phyloP scores from a whole-genome alignment of 352 stramenopile genomes.

The Phytophthora sansomeana region DNA sequence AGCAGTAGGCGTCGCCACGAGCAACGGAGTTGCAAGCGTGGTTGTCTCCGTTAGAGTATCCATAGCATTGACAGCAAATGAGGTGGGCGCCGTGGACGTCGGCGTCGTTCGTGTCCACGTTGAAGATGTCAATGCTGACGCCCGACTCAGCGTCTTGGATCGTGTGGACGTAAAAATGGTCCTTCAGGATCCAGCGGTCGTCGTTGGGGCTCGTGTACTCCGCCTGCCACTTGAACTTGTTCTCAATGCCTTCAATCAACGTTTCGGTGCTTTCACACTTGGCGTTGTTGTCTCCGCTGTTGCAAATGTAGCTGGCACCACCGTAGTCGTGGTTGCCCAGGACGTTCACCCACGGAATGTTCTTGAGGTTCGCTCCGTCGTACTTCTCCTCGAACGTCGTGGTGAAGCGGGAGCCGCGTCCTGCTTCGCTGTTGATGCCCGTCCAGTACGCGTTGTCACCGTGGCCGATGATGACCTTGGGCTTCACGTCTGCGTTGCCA shows the following conservation, averaged over 20 bases:
- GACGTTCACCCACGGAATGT: slow-evolving; percentile 24
- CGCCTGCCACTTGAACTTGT: slow-evolving; percentile 25
- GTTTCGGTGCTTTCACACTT: slow-evolving; percentile 10
- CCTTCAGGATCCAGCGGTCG: slow-evolving; percentile 15
- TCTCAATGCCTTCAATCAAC: slow-evolving; percentile 18
- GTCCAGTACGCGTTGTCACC: slow-evolving; percentile 31
- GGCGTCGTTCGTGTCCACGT: slow-evolving; percentile 26
- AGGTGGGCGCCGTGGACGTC: slow-evolving; percentile 15
- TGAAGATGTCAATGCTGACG: slow-evolving; percentile 27
- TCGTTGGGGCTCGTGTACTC: slow-evolving; percentile 20
- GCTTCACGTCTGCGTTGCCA: slow-evolving; percentile 13
- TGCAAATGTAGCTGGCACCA: slow-evolving; percentile 27
- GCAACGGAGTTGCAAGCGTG: slow-evolving; percentile 1
- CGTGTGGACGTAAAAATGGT: slow-evolving; percentile 13
- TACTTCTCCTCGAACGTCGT: slow-evolving; percentile 31
- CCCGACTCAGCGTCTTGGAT: slow-evolving; percentile 8
- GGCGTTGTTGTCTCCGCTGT: slow-evolving; percentile 15
- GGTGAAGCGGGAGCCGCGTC: slow-evolving; percentile 14
- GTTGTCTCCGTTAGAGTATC: slow-evolving; percentile 26
- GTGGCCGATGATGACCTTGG: slow-evolving; percentile 25
- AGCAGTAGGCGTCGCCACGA: slow-evolving; percentile 20
- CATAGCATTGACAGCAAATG: slow-evolving; percentile 29
- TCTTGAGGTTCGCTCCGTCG: slow-evolving; percentile 11
- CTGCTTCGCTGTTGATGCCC: slow-evolving; percentile 21
- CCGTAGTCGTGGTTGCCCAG: slow-evolving; percentile 28